Percentiles rank a stretch among this genome's conserved stretches.
phyloP scores from a whole-genome alignment of 148 eudicot genomes.

The Rheum nobile region DNA sequence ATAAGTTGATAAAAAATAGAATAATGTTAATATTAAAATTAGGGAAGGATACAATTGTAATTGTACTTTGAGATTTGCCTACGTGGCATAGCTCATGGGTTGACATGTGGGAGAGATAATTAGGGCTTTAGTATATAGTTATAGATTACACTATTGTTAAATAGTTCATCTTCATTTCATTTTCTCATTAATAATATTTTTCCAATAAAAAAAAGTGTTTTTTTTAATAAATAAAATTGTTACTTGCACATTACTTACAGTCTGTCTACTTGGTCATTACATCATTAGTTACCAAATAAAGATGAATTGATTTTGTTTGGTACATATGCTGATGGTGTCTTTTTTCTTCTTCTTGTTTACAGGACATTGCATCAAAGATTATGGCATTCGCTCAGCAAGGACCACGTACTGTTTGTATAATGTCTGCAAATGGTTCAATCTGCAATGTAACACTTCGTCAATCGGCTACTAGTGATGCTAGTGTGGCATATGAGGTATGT shows the following conservation, averaged over 20 bases:
- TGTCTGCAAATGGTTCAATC: conserved; percentile 46
- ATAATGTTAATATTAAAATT: no score
- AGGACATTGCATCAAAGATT: conserved; percentile 28
- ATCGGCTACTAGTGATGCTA: conserved; percentile 22
- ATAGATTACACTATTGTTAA: neutral
- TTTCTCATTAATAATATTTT: neutral
- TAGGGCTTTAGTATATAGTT: no score
- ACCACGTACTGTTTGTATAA: conserved; percentile 45
- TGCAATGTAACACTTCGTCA: conserved; percentile 42
- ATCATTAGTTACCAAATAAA: neutral
- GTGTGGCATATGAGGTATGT: conserved; percentile 14
- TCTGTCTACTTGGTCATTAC: neutral
- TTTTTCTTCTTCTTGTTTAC: neutral
- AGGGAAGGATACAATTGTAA: no score
- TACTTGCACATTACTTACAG: neutral
- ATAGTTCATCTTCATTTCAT: neutral
- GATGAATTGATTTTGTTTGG: neutral
- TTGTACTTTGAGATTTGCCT: no score
- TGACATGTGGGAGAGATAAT: no score
- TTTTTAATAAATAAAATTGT: neutral
- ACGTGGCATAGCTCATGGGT: no score
- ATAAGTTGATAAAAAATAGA: no score
- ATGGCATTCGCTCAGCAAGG: conserved; percentile 41
- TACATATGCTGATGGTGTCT: neutral
- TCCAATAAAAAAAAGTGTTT: neutral